phyloP scores from a whole-genome alignment of 805 yeast genomes.

The Yamadazyma nakazawae region DNA sequence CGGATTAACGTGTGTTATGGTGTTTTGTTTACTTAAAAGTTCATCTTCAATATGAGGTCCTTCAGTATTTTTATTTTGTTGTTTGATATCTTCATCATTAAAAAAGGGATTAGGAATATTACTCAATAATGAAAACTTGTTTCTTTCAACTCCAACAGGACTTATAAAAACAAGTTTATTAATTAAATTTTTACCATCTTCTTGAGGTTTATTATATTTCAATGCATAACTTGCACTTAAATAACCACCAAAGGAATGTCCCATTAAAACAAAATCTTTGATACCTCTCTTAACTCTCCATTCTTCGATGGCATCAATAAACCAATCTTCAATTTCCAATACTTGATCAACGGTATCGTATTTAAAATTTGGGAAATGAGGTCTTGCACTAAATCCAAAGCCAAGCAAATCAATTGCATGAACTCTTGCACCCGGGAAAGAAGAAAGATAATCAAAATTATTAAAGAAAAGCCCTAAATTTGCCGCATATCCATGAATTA shows the following conservation, averaged over 20 bases:
- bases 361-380: constrained; percentile 36
- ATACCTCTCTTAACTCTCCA: constrained; percentile 40
- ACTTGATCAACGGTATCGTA: constrained; percentile 32
- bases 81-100: constrained; percentile 8
- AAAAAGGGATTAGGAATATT: constrained; percentile 14
- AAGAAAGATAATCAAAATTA: constrained; percentile 51
- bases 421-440: constrained; percentile 52
- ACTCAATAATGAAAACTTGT: constrained; percentile 26
- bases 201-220: constrained; percentile 33
- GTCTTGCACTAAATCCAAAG: constrained; percentile 66
- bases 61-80: constrained; percentile 17
- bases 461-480: constrained; percentile 78
- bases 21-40: constrained; percentile 9
- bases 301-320: constrained; percentile 40
- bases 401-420: constrained; percentile 74
- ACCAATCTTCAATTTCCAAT: constrained; percentile 40
- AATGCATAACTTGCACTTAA: constrained; percentile 41
- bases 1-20: constrained; percentile 15
- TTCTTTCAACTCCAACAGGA: constrained; percentile 44
- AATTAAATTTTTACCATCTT: constrained; percentile 23
- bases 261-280: constrained; percentile 34
- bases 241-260: constrained; percentile 47
- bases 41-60: constrained; percentile 14
- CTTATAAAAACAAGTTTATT: constrained; percentile 39
- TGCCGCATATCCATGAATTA: constrained; percentile 93